These are phyloP conservation scores for Panicum miliaceum DNA, from an alignment of 176 grass and related monocot species.

Conservation along the genomic window DNA sequence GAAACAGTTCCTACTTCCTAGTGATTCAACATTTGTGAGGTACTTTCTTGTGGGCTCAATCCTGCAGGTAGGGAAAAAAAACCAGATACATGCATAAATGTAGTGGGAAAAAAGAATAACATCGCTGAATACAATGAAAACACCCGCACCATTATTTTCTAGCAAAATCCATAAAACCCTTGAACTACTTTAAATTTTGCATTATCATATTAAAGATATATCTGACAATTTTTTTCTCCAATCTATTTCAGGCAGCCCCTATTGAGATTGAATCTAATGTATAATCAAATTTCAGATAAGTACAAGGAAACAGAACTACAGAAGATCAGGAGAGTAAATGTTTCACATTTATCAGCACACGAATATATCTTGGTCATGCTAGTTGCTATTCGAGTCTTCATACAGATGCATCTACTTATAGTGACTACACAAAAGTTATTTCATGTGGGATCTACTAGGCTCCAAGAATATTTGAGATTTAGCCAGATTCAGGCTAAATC, in stretches of 20 bases:
- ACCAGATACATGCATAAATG: background rate
- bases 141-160: background rate
- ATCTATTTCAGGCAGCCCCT: background rate
- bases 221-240: background rate
- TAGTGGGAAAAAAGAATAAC: background rate
- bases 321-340: background rate
- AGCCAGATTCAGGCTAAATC: background rate
- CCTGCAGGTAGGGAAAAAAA: conserved; percentile 27
- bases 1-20: background rate
- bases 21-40: background rate
- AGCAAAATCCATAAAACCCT: background rate
- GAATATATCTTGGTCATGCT: background rate
- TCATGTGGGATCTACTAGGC: background rate
- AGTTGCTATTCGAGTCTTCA: background rate
- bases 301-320: background rate
- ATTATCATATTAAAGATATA: background rate
- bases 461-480: background rate
- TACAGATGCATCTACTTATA: background rate
- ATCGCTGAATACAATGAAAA: background rate
- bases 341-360: background rate
- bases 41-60: background rate
- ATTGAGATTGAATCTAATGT: background rate
- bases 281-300: background rate
- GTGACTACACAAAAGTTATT: background rate
- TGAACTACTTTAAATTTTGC: background rate